phyloP scores from a whole-genome alignment of 208 protist genomes.

The Trypanosoma congolense region DNA sequence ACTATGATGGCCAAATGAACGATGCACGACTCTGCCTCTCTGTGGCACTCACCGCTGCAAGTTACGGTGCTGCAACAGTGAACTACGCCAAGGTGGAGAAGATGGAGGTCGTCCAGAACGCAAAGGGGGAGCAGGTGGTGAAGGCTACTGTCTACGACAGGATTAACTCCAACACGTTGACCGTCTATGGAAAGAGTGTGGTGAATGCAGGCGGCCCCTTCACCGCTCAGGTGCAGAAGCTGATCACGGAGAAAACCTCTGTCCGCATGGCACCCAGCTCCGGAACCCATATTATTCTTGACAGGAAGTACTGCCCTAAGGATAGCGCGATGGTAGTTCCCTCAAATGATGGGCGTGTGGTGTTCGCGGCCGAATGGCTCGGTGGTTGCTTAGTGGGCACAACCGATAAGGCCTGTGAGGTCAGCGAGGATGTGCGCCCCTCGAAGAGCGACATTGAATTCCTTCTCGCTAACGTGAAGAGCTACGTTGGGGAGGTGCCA shows the following conservation, averaged over 20 bases:
- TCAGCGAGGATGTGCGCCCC: constrained; percentile 57
- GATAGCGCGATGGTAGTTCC: constrained; percentile 83
- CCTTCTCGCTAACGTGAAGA: constrained; percentile 67
- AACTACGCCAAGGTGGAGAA: constrained; percentile 89
- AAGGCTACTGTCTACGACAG: constrained; percentile 76
- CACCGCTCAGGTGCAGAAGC: constrained; percentile 71
- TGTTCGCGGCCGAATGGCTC: constrained; percentile 92
- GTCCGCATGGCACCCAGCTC: constrained; percentile 66
- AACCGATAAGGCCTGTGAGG: constrained; percentile 76
- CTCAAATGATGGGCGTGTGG: constrained; percentile 91
- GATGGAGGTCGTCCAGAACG: constrained; percentile 49
- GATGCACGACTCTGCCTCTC: constrained; percentile 93
- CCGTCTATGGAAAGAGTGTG: constrained; percentile 82
- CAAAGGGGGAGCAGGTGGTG: constrained; percentile 45
- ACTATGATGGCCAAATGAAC: constrained; percentile 96
- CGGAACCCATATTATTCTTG: constrained; percentile 86
- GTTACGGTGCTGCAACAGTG: constrained; percentile 83
- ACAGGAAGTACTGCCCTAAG: constrained; percentile 70
- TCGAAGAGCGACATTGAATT: constrained; percentile 80
- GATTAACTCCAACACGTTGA: constrained; percentile 55
- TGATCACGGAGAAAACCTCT: constrained; percentile 42
- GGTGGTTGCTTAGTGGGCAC: constrained; percentile 92
- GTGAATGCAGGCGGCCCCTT: constrained; percentile 91
- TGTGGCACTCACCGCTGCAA: constrained; percentile 91
- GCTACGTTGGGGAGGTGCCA: constrained; percentile 60